Evolutionary conservation across 495 filamentous ascomycete genomes (phyloP), one percentile per base, ranked within the genome.

Genomic region (Jackrogersella minutella): DNA sequence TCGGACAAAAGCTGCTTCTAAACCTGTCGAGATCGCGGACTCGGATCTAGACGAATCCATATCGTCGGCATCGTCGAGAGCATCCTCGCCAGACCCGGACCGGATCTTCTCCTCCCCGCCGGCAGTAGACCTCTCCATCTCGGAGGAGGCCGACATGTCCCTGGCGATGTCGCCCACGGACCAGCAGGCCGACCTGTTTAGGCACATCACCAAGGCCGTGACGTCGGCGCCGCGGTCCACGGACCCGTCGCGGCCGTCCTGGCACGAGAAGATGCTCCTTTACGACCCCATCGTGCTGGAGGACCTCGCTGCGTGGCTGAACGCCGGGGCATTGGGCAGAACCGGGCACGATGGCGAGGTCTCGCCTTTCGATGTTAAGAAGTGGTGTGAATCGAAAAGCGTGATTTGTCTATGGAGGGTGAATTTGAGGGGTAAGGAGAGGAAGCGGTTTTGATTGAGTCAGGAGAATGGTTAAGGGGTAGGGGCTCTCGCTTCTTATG

Each of bases 211-310:
- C 2, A 78, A 80, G 36, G 88, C 89, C 5, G 81, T 97, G 37
- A 84, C 71, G 5, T 75, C 73, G 6, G 79, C 77, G 62, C 82
- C 79, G 26, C 84, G 69, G 58, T 85, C 80, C 13, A 83, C 73
- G 39, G 79, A 84, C 70, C 80, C 76, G 4, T 57, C 60, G 22
- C 74, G 78, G 30, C 87, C 85, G 9, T 91, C 83, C 5, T 97
- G 91, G 89, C 81, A 96, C 54, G 90, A 97, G 79, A 94, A 93
- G 75, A 97, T 99, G 44, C 81, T 98, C 14, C 87, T 97, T 77
- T 98, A 94, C 73, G 94, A 98, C 64, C 93, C 96, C 0, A 90
- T 99, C 36, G 81, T 95, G 0, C 73, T 97, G 0, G 95, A 98
- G 75, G 95, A 97, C 57, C 78, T 99, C 7, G 82, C 93, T 4